These are phyloP conservation scores for Hymenoscyphus linearis DNA, from an alignment of 2,329 filamentous ascomycete genomes.

Conservation along the genomic window DNA sequence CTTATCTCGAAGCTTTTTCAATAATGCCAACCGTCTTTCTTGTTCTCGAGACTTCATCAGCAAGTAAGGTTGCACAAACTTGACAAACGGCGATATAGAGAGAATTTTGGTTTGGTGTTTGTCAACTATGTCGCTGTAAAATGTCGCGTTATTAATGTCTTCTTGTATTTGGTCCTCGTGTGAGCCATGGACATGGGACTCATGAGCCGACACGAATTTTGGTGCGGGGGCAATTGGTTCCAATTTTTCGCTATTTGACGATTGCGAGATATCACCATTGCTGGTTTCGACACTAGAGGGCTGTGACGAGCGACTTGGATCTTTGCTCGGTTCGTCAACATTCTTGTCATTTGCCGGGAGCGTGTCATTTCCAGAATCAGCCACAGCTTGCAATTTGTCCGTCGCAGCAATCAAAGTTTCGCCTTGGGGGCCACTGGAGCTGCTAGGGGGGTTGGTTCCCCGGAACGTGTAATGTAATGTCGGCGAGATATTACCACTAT, in stretches of 20 bases:
- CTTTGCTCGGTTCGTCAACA: not conserved
- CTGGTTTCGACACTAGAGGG: conserved; percentile 6
- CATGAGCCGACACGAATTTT: conserved; percentile 32
- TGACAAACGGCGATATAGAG: conserved; percentile 93
- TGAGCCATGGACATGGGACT: conserved; percentile 34
- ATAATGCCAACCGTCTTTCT: conserved; percentile 74
- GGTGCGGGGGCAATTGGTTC: conserved; percentile 12
- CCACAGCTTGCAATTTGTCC: conserved; percentile 24
- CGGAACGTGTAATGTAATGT: conserved; percentile 25
- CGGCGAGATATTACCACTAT: conserved; percentile 38
- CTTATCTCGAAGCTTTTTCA: conserved; percentile 79
- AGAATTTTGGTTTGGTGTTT: conserved; percentile 90
- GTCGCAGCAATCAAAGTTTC: conserved; percentile 23
- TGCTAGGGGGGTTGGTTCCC: conserved; percentile 6
- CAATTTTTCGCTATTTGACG: conserved; percentile 5
- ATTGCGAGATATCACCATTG: conserved; percentile 13
- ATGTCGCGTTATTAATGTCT: conserved; percentile 79
- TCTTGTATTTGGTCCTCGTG: conserved; percentile 60
- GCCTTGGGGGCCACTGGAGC: conserved; percentile 6
- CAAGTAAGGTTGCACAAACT: conserved; percentile 89
- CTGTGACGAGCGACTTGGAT: not conserved
- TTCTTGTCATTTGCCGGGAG: conserved; percentile 2
- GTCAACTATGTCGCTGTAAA: conserved; percentile 91
- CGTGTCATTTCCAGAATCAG: conserved; percentile 9
- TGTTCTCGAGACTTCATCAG: conserved; percentile 89